Base-by-base conservation (phyloP, 768 basidiomycete species). In the Lactarius hatsudake region DNA sequence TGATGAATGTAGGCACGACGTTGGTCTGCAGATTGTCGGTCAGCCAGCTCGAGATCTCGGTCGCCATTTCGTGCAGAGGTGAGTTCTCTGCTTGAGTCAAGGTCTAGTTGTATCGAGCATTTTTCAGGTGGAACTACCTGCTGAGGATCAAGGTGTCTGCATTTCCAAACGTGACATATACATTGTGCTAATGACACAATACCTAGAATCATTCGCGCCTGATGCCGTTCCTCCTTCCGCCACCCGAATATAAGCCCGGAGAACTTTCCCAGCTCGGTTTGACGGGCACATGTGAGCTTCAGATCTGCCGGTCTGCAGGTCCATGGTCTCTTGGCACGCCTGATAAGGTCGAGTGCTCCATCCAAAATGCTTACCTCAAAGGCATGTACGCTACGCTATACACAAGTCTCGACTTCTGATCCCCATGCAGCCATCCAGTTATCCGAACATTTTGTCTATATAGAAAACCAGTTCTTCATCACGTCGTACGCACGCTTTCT, bases 391-490 rank as follows among this genome's bases (percentile, higher is more conserved):
- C 57, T 1, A 6, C 20, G 15, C 60, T 12, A 20, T 7, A 4
- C 15, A 17, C 30, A 13, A 48, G 23, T 32, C 54, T 5, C 48
- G 59, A 57, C 42, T 13, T 30, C 28, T 23, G 26, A 67, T 38
- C 40, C 13, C 23, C 18, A 17, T 28, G 5, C 60, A 95, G 94
- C 94, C 12, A 97, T 97, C 62, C 89, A 96, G 73, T 80, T 91
- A 73, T 96, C 94, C 30, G 94, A 98, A 71, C 94, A 97, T 74
- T 99, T 98, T 74, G 92, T 99, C 40, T 99, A 99, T 79, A 97
- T 99, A 69, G 96, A 98, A 75, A 94, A 95, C 71, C 93, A 94
- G 74, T 94, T 94, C 74, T 94, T 94, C 76, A 91, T 94, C 69
- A 88, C 91, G 1, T 93, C 91, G 92, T 93, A 76, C 75, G 90